Conservation (phyloP, 495 filamentous ascomycete genomes). For the Paragyromitra xinjiangensis region DNA sequence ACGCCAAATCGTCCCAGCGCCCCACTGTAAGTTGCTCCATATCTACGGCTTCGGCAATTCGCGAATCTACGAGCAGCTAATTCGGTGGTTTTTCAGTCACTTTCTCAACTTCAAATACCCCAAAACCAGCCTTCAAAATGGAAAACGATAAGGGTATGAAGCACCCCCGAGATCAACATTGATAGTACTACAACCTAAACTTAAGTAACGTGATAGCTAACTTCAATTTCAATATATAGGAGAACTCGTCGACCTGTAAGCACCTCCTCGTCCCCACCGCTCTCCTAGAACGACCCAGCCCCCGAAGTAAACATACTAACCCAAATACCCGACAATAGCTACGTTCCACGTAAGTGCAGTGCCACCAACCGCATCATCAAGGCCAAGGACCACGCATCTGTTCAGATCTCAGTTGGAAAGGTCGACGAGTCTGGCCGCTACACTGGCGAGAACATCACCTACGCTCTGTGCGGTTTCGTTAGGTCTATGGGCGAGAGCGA, state of each 20-base stretch:
- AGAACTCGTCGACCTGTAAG: slow-evolving; percentile 98
- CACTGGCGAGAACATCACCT: slow-evolving; percentile 96
- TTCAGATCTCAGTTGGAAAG: slow-evolving; percentile 89
- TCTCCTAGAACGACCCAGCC: neutral
- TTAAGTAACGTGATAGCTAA: slow-evolving; percentile 24
- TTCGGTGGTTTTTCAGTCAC: slow-evolving; percentile 6
- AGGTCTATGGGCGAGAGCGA: slow-evolving; percentile 97
- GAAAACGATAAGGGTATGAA: slow-evolving; percentile 83
- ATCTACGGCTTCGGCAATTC: slow-evolving; percentile 14
- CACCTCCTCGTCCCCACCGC: slow-evolving; percentile 38
- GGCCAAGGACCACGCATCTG: slow-evolving; percentile 95
- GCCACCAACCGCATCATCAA: slow-evolving; percentile 98
- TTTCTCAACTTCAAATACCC: slow-evolving; percentile 55
- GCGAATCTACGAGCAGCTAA: slow-evolving; percentile 14
- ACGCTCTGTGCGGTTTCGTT: slow-evolving; percentile 97
- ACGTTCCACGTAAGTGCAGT: slow-evolving; percentile 98
- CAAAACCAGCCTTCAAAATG: slow-evolving; percentile 71
- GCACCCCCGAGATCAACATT: neutral
- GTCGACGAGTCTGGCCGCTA: slow-evolving; percentile 98
- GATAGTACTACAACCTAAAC: neutral
- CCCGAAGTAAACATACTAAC: slow-evolving; percentile 18
- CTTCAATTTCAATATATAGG: slow-evolving; percentile 57
- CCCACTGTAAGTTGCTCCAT: slow-evolving; percentile 41
- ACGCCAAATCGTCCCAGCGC: slow-evolving; percentile 44
- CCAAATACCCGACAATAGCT: slow-evolving; percentile 65